Conservation (phyloP, 1,284 basidiomycete genomes). For the Fomitopsis pinicola region DNA sequence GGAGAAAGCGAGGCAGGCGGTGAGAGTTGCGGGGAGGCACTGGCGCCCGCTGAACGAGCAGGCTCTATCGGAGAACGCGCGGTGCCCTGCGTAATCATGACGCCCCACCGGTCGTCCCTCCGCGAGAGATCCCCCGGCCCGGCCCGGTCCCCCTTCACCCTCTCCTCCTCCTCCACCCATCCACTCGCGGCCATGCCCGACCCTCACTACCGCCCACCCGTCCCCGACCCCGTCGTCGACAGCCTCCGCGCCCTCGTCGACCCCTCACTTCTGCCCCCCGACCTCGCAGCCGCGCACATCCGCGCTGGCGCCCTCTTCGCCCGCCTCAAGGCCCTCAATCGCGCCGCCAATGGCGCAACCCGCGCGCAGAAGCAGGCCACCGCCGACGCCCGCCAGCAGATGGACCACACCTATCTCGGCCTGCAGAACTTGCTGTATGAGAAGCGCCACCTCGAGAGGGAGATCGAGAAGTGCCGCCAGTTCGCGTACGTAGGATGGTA, state of each 20-base stretch:
- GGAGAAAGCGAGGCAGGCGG: constrained; percentile 8
- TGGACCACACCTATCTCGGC: constrained; percentile 79
- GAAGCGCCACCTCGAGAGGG: constrained; percentile 77
- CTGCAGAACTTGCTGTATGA: constrained; percentile 82
- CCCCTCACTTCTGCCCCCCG: constrained; percentile 37
- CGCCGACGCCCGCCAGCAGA: constrained; percentile 68
- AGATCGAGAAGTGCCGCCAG: constrained; percentile 83
- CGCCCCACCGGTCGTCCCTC: not conserved
- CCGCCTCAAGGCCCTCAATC: constrained; percentile 71
- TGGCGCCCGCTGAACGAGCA: constrained; percentile 9
- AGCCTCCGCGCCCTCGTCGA: constrained; percentile 60
- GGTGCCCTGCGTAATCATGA: not conserved
- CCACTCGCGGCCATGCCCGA: constrained; percentile 12
- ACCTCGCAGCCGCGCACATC: constrained; percentile 50
- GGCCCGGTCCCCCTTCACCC: constrained; percentile 5
- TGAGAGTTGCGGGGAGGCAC: constrained; percentile 9
- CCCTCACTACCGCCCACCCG: constrained; percentile 16
- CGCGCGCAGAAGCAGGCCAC: constrained; percentile 68
- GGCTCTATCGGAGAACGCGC: not conserved
- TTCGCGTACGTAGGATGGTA: constrained; percentile 60
- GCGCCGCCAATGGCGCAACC: constrained; percentile 65
- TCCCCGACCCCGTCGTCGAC: constrained; percentile 51
- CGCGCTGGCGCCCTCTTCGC: constrained; percentile 70
- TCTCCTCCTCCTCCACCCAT: constrained; percentile 10
- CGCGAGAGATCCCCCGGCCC: constrained; percentile 6